Base-by-base conservation (phyloP, 2,329 filamentous ascomycete genomes). In the Penicillium sp. region DNA sequence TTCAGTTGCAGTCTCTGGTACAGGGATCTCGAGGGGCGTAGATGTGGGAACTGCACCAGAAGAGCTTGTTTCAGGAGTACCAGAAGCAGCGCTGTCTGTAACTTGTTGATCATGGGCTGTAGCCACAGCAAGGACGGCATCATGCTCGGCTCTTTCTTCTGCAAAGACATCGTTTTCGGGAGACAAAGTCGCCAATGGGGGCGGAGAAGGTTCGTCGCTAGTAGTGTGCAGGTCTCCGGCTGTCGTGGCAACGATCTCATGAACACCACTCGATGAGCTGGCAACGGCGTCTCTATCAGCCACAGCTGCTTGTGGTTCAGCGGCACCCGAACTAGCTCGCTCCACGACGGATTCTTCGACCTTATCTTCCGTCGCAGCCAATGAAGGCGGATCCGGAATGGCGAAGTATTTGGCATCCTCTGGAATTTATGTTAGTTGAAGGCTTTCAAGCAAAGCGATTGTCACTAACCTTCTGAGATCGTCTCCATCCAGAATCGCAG, bases 401-500 rank as follows among this genome's bases (percentile, higher is more conserved):
- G 66, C 65, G 42, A 69, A 72, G 44, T 62, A 62, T 42, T 67
- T 66, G 42, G 68, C 65, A 49, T 70, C 67, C 25, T 57, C 66
- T 68, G 38, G 7, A 31, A 13, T 27, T 56, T 47, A 58, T 18
- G 57, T 33, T 38, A 47, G 25, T n/a, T 32, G 2, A 46, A 18
- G 9, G n/a, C 23, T 6, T 18, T n/a, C 13, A 27, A 28, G 32
- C 15, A 25, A n/a, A 31, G 25, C 10, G 12, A 29, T 6, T 25
- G 18, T 13, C 3, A 57, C 63, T 53, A 49, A 65, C 68, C 64
- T 45, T 69, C 68, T 1, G 70, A 69, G 4, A 73, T 61, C 3
- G 67, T 49, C 40, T 73, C 64, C 58, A 70, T 63, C 70, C 70
- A 73, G 40, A 72, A 68, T 27, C 69, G 66, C 31, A 67, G 56